Evolutionary conservation across 345 rosid genomes (phyloP), one percentile per base, ranked within the genome.

Genomic region (Citrus reticulata): DNA sequence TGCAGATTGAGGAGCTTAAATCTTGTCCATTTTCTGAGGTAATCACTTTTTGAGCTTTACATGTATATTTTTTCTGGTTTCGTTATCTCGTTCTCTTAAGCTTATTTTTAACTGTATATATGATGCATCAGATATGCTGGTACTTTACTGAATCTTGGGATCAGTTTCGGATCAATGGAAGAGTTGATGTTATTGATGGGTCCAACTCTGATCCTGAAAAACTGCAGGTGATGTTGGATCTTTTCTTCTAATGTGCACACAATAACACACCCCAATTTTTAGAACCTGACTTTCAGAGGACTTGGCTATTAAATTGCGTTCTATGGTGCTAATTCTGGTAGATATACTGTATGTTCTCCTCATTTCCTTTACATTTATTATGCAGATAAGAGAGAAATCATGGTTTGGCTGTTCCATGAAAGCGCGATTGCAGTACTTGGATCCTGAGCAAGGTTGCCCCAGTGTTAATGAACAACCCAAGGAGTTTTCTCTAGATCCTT

Each of bases 111-210:
- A 19, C 49, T 37, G 49, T 49, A 20, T 75, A 29, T 73, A 39
- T 42, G 20, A 22, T 55, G 32, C 73, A 68, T 60, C 77, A 81
- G 97, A 89, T 96, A 75, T 91, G 98, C 81, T 96, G 97, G 97
- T 93, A 93, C 80, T 92, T 96, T 37, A 85, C 97, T 4, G 91
- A 88, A 71, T 86, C 99, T 7, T 94, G 97, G 97, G 98, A 94
- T 89, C 98, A 92, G 78, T 93, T 94, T 77, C 90, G 97, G 65
- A 96, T 96, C 82, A 90, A 63, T 77, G 98, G 98, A 84, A 88
- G 78, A 77, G 78, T 91, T 75, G 97, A 90, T 79, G 82, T 96
- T 63, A 85, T 96, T 69, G 95, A 94, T 74, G 91, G 85, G 11
- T 88, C 84, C 3, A 89, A 87, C 86, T 81, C 89, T 62, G 94